phyloP scores from a whole-genome alignment of 2,329 filamentous ascomycete species.

The Claviceps fusiformis region DNA sequence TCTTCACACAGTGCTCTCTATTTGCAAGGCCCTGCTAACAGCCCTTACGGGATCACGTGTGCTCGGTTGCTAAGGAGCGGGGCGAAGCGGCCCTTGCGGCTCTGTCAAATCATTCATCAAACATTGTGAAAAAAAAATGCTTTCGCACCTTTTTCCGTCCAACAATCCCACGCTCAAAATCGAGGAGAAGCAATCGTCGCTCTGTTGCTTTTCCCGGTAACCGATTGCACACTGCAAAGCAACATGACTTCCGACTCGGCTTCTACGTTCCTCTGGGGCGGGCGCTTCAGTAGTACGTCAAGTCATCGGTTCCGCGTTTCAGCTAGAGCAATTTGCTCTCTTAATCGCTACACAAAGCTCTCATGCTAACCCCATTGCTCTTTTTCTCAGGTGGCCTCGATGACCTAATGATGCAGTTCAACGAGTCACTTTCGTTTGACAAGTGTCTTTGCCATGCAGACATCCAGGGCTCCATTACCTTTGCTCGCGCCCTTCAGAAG shows the following conservation, averaged over 20 bases:
- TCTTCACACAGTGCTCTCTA: no score
- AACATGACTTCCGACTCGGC: slow-evolving; percentile 1
- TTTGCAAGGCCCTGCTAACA: no score
- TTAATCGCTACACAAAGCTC: background rate
- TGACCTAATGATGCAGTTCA: slow-evolving; percentile 31
- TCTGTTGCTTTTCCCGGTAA: background rate
- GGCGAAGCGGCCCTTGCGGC: no score
- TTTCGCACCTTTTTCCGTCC: no score
- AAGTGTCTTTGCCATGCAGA: slow-evolving; percentile 52
- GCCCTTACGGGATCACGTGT: no score
- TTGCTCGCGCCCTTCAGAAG: slow-evolving; percentile 49
- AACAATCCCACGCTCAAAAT: no score
- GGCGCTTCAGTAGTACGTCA: slow-evolving; percentile 1
- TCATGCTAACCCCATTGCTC: background rate
- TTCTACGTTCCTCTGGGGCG: slow-evolving; percentile 1
- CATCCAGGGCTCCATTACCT: slow-evolving; percentile 51
- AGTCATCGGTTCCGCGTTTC: background rate
- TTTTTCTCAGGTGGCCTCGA: slow-evolving; percentile 5
- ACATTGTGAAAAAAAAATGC: no score
- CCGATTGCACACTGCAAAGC: background rate
- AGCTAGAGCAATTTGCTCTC: background rate
- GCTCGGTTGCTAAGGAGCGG: no score
- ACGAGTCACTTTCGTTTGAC: slow-evolving; percentile 54
- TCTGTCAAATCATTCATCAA: no score
- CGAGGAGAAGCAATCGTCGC: background rate